These are phyloP conservation scores for Coniochaeta prunicola DNA, from an alignment of 2,329 filamentous ascomycete genomes.

Conservation along the genomic window DNA sequence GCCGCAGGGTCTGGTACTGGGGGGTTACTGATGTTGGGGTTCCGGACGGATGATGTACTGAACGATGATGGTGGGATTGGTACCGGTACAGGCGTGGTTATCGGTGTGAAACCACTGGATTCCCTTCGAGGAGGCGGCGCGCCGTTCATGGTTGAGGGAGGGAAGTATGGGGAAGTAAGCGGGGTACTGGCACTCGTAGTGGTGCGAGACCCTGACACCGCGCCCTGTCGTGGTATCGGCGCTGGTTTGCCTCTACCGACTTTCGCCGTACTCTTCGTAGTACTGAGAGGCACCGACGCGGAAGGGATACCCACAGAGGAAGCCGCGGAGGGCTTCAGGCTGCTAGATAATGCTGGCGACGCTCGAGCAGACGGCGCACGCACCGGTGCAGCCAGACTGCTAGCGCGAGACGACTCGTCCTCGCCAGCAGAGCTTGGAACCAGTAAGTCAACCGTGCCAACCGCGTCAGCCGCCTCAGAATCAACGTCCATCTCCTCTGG, in stretches of 20 bases:
- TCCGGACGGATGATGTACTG: background rate
- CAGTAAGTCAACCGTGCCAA: constrained; percentile 2
- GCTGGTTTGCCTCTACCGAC: background rate
- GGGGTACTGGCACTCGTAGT: background rate
- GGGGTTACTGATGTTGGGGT: background rate
- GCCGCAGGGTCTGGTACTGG: background rate
- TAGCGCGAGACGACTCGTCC: constrained; percentile 7
- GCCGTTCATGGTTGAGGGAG: background rate
- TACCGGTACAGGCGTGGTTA: background rate
- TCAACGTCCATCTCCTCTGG: constrained; percentile 6
- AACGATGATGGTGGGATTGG: background rate
- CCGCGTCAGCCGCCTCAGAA: constrained; percentile 6
- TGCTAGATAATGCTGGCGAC: background rate
- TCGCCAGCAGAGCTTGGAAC: background rate
- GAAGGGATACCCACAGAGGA: background rate
- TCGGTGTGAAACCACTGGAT: background rate
- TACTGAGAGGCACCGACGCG: background rate
- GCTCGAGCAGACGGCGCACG: background rate
- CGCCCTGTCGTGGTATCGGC: background rate
- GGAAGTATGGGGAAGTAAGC: background rate
- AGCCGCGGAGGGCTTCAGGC: background rate
- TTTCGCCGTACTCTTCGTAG: background rate
- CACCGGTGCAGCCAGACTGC: constrained; percentile 4
- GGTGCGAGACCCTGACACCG: background rate
- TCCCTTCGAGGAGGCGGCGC: background rate